phyloP scores from a whole-genome alignment of 2,329 filamentous ascomycete genomes.

The Phaeosphaeria sp. region DNA sequence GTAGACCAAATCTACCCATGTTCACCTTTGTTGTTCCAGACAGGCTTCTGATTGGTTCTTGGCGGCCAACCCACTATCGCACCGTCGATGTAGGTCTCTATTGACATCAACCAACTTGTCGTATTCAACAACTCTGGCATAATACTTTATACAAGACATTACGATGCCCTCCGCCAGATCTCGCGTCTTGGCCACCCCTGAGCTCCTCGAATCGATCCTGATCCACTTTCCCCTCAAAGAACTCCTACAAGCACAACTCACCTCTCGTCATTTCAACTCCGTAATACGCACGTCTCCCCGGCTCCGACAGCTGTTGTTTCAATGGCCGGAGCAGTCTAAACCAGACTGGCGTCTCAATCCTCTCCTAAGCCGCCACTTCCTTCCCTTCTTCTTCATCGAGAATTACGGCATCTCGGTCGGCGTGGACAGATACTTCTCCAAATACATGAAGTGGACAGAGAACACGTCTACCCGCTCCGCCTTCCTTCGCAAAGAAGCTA shows the following conservation, averaged over 20 bases:
- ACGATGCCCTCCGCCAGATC: not conserved
- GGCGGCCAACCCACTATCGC: no score
- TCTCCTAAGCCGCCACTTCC: not conserved
- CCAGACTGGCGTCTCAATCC: not conserved
- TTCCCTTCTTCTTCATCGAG: not conserved
- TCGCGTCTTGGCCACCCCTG: not conserved
- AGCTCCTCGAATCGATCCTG: not conserved
- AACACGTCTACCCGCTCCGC: not conserved
- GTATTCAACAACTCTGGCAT: no score
- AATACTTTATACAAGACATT: not conserved
- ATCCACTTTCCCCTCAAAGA: not conserved
- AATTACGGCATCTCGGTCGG: not conserved
- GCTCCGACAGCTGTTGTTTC: not conserved
- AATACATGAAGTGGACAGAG: slow-evolving; percentile 2
- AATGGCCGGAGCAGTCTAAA: not conserved
- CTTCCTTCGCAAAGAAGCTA: slow-evolving; percentile 14
- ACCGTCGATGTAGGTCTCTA: no score
- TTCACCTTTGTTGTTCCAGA: no score
- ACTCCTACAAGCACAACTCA: not conserved
- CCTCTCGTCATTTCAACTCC: not conserved
- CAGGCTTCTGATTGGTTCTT: no score
- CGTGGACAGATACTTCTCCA: not conserved
- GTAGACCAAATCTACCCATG: no score
- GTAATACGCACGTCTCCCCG: not conserved
- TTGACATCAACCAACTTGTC: no score